Evolutionary conservation across 441 rosid species (phyloP).

Genomic region (Geranium incanum): DNA sequence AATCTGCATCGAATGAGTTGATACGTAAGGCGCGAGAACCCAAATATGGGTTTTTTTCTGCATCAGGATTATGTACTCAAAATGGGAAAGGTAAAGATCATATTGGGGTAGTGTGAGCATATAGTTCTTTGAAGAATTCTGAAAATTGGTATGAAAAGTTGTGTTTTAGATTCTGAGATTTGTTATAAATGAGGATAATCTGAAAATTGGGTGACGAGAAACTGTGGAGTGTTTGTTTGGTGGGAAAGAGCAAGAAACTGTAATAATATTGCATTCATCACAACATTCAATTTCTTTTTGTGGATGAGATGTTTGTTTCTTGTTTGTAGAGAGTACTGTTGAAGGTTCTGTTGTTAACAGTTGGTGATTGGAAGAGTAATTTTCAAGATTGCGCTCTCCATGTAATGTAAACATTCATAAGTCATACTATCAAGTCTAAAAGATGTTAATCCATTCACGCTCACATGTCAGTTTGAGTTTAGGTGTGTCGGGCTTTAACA

Average conservation of each 20-base stretch:
- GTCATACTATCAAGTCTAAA: no score
- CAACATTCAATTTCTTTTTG: no score
- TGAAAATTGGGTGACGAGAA: not conserved
- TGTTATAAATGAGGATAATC: not conserved
- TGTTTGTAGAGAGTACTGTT: no score
- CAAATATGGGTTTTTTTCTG: not conserved
- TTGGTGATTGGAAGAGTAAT: no score
- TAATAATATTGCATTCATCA: not conserved
- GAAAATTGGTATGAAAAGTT: not conserved
- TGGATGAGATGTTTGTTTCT: no score
- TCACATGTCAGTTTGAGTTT: no score
- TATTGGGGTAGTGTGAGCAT: not conserved
- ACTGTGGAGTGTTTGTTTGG: not conserved
- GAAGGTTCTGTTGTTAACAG: no score
- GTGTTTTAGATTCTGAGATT: not conserved
- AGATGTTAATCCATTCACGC: no score
- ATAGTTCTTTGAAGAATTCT: not conserved
- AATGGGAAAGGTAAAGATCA: not conserved
- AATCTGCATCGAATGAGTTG: not conserved
- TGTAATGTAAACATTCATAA: no score
- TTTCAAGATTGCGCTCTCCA: no score
- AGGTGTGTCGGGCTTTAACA: no score
- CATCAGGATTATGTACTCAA: not conserved
- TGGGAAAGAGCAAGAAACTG: not conserved
- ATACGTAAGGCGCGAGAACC: not conserved